phyloP scores from a whole-genome alignment of 352 stramenopile genomes.

The Globisporangium apiculatum region DNA sequence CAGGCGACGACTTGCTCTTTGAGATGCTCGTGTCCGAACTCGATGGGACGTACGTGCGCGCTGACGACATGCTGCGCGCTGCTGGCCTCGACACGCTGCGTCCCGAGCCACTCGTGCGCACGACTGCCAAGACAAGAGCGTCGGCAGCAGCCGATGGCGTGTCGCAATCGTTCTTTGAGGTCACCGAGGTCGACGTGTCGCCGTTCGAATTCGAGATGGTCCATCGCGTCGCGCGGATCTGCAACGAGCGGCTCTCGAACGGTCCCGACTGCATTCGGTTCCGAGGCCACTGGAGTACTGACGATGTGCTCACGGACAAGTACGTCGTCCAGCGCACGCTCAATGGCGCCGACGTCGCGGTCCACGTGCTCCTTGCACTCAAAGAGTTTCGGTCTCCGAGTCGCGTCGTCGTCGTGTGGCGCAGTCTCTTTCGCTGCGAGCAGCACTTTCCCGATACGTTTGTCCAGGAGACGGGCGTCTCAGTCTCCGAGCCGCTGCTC shows the following conservation, averaged over 20 bases:
- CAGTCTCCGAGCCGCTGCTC: not conserved
- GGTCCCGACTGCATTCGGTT: not conserved
- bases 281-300: slow-evolving; percentile 2
- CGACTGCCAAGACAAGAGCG: not conserved
- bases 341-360: not conserved
- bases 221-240: not conserved
- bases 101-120: not conserved
- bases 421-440: slow-evolving; percentile 6
- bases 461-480: slow-evolving; percentile 5
- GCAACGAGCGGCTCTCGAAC: not conserved
- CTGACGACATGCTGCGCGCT: slow-evolving; percentile 1
- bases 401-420: slow-evolving; percentile 5
- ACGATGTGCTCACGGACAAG: slow-evolving; percentile 3
- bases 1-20: slow-evolving; percentile 9
- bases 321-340: not conserved
- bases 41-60: slow-evolving; percentile 4
- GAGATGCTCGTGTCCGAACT: slow-evolving; percentile 11
- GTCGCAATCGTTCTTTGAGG: slow-evolving; percentile 4
- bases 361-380: slow-evolving; percentile 1
- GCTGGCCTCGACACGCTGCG: not conserved
- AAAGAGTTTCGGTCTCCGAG: slow-evolving; percentile 1
- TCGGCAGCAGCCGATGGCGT: not conserved
- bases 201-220: slow-evolving; percentile 4
- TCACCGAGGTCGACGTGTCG: slow-evolving; percentile 3
- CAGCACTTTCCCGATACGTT: slow-evolving; percentile 6